Conservation (phyloP, 2,329 filamentous ascomycete species). For the Xylaria sp. region DNA sequence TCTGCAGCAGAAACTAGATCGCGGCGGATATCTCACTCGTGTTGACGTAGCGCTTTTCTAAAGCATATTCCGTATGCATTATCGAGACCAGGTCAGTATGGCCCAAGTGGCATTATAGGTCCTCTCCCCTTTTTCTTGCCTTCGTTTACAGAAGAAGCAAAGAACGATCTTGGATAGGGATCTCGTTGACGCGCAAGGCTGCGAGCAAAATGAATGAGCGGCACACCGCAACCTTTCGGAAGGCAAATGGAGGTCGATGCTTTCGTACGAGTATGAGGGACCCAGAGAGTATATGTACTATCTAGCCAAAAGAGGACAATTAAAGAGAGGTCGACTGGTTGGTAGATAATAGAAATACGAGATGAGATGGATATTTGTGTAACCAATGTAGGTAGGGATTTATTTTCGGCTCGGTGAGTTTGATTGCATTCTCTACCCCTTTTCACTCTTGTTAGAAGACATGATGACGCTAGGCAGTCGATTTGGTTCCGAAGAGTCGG, state of each 20-base stretch:
- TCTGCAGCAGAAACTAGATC: not conserved
- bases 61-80: not conserved
- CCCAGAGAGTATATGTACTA: not conserved
- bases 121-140: not conserved
- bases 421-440: constrained; percentile 19
- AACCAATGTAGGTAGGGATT: constrained; percentile 7
- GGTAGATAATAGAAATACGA: constrained; percentile 1
- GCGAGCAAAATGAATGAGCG: too few relatives aligned
- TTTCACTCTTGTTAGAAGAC: not conserved
- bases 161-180: not conserved
- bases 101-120: not conserved
- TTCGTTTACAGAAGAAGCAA: not conserved
- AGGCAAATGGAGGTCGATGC: not conserved
- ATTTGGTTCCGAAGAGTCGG: constrained; percentile 14
- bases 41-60: not conserved
- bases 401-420: constrained; percentile 8
- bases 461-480: not conserved
- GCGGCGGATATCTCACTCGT: not conserved
- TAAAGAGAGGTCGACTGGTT: not conserved
- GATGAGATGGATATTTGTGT: constrained; percentile 11
- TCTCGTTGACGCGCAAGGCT: too few relatives aligned
- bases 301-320: not conserved
- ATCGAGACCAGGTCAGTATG: not conserved
- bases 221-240: too few relatives aligned
- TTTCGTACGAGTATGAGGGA: not conserved